Base-by-base conservation (phyloP, 257 asterid species). In the Solanum sitiens region DNA sequence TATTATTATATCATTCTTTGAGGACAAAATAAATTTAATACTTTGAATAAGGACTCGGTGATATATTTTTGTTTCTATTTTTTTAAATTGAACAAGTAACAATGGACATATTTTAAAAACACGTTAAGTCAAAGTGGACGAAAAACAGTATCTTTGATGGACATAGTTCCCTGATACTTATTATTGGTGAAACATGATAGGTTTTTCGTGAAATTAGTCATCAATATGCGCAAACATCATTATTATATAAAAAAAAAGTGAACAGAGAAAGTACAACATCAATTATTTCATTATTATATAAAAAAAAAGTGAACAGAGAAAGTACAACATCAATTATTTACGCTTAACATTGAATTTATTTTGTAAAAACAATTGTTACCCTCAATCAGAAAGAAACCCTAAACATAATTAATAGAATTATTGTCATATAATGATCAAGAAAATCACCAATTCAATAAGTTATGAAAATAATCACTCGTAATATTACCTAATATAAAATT, bases 321-420 rank as follows among this genome's bases (percentile, higher is more conserved):
- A 53, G 23, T 2, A 53, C 63, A 56, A 56, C 2, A 56, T 56
- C 63, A 56, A 56, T 18, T 56, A n/a, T 56, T 56, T 0, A 56
- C 63, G 18, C 20, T 56, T 56, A 0, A 56, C 63, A 56, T 56
- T n/a, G 1, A 59, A 59, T 3, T 59, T 59, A 59, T 59, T 0
- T 59, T 20, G 67, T 27, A 59, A 20, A 20, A 20, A 20, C 2
- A 56, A 2, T 56, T 56, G 0, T 8, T 16, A 20, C 25, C n/a
- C 67, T 6, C 67, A 0, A 59, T 59, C 12, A 0, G 1, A 59
- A 59, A 20, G 67, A 59, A 5, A 20, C 5, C 0, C 4, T 59
- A 0, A 12, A 59, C 67, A 8, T 20, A 20, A 20, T 0, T 0
- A 1, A 56, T 59, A 59, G 21, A 59, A 12, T 8, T 8, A 8